phyloP scores from a whole-genome alignment of 192 early-diverging fungal species.

The Umbelopsis sp. region DNA sequence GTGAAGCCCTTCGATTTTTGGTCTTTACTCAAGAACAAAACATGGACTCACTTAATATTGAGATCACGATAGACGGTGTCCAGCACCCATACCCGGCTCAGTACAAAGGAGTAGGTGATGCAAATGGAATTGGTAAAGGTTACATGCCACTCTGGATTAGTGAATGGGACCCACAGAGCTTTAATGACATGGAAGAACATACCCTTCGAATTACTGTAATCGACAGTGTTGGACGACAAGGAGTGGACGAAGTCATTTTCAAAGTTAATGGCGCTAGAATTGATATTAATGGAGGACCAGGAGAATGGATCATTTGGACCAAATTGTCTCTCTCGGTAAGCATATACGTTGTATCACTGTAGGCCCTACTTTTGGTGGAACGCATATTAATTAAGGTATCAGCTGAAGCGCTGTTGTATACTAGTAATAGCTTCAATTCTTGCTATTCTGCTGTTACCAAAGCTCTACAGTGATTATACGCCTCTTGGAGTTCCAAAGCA shows the following conservation, averaged over 20 bases:
- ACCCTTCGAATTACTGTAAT: slow-evolving; percentile 59
- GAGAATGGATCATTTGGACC: slow-evolving; percentile 72
- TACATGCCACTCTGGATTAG: slow-evolving; percentile 74
- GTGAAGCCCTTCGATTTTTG: slow-evolving; percentile 76
- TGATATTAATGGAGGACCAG: slow-evolving; percentile 64
- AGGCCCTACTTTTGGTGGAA: slow-evolving; percentile 26
- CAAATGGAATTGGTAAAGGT: slow-evolving; percentile 26
- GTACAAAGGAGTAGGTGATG: slow-evolving; percentile 49
- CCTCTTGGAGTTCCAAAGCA: not conserved
- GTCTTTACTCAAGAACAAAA: slow-evolving; percentile 62
- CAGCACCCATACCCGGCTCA: slow-evolving; percentile 42
- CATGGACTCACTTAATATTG: slow-evolving; percentile 39
- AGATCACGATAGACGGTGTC: slow-evolving; percentile 53
- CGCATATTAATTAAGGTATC: slow-evolving; percentile 7
- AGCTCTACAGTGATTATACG: slow-evolving; percentile 25
- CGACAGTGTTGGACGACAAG: slow-evolving; percentile 56
- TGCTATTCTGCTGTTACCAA: slow-evolving; percentile 9
- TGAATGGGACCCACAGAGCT: slow-evolving; percentile 71
- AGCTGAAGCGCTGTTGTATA: slow-evolving; percentile 19
- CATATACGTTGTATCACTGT: not conserved
- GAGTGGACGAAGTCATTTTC: slow-evolving; percentile 57
- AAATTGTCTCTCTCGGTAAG: slow-evolving; percentile 59
- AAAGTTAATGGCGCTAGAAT: slow-evolving; percentile 63
- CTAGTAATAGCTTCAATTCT: slow-evolving; percentile 17
- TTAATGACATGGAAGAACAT: slow-evolving; percentile 69